Evolutionary conservation across 2,329 filamentous ascomycete genomes (phyloP).

Genomic region (Ceratocystis smalleyi): DNA sequence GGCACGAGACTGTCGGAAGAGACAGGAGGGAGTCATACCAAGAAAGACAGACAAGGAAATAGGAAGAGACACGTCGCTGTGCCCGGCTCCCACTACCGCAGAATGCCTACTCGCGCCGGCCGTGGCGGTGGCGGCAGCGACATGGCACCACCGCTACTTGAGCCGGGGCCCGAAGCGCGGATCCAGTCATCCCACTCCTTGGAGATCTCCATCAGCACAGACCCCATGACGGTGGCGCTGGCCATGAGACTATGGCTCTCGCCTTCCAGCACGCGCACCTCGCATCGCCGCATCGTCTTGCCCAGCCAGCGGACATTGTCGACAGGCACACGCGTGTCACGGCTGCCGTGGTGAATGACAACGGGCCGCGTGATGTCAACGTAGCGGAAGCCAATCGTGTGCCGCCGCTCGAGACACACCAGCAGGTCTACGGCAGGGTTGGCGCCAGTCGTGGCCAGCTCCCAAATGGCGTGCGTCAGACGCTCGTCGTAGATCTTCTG

Average conservation of each 20-base stretch:
- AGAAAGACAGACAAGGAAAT: too few relatives aligned
- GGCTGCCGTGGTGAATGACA: slow-evolving; percentile 84
- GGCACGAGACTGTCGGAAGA: too few relatives aligned
- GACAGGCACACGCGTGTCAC: slow-evolving; percentile 80
- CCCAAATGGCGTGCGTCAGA: slow-evolving; percentile 88
- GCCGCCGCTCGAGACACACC: slow-evolving; percentile 78
- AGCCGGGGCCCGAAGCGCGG: slow-evolving; percentile 35
- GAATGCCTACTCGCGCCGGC: not conserved
- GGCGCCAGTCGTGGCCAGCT: slow-evolving; percentile 73
- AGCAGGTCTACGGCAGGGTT: slow-evolving; percentile 90
- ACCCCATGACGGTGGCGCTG: slow-evolving; percentile 80
- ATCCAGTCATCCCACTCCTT: slow-evolving; percentile 88
- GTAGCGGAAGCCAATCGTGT: slow-evolving; percentile 89
- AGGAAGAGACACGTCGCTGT: not conserved
- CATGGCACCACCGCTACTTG: not conserved
- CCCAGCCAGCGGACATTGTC: slow-evolving; percentile 93
- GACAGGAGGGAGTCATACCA: too few relatives aligned
- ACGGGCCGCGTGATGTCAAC: slow-evolving; percentile 86
- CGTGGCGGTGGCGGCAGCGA: not conserved
- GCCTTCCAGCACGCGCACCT: slow-evolving; percentile 76
- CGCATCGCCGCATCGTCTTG: slow-evolving; percentile 82
- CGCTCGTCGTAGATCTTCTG: slow-evolving; percentile 65
- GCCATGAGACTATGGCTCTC: slow-evolving; percentile 96
- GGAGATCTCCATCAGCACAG: slow-evolving; percentile 85
- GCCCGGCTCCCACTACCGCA: not conserved